phyloP scores from a whole-genome alignment of 2,329 filamentous ascomycete species.

The Sarocladiaceae sp. region DNA sequence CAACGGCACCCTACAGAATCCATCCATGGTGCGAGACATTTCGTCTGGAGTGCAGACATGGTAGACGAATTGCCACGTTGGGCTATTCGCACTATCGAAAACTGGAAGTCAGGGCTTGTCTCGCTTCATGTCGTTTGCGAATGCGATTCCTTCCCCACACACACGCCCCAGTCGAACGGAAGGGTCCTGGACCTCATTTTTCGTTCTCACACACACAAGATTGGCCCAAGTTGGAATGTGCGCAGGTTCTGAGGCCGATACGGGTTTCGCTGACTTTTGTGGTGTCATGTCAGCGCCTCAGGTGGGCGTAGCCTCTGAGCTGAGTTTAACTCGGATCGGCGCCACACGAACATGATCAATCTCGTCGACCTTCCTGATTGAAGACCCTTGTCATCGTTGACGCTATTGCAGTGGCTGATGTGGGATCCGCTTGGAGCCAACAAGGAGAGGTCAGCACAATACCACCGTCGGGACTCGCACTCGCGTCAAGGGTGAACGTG shows the following conservation, averaged over 20 bases:
- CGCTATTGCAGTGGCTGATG: neutral
- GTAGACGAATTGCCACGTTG: conserved; percentile 3
- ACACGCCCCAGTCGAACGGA: neutral
- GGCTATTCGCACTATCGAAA: conserved; percentile 3
- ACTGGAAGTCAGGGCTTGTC: neutral
- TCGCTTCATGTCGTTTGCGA: neutral
- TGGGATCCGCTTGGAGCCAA: neutral
- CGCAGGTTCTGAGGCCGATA: neutral
- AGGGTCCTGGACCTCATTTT: neutral
- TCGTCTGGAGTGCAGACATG: neutral
- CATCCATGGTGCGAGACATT: neutral
- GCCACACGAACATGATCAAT: neutral
- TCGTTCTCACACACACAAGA: neutral
- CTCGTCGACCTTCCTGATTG: conserved; percentile 3
- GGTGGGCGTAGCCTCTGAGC: neutral
- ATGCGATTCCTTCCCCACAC: neutral
- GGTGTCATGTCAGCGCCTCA: conserved; percentile 3
- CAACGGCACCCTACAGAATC: neutral
- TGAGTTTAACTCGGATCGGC: neutral
- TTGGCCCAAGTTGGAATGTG: neutral
- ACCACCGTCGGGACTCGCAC: neutral
- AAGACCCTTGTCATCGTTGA: conserved; percentile 1
- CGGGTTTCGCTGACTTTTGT: neutral
- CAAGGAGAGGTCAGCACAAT: neutral
- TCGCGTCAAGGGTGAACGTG: no score